These are phyloP conservation scores for Emericellopsis atlantica DNA, from an alignment of 2,329 filamentous ascomycete genomes.

Conservation along the genomic window DNA sequence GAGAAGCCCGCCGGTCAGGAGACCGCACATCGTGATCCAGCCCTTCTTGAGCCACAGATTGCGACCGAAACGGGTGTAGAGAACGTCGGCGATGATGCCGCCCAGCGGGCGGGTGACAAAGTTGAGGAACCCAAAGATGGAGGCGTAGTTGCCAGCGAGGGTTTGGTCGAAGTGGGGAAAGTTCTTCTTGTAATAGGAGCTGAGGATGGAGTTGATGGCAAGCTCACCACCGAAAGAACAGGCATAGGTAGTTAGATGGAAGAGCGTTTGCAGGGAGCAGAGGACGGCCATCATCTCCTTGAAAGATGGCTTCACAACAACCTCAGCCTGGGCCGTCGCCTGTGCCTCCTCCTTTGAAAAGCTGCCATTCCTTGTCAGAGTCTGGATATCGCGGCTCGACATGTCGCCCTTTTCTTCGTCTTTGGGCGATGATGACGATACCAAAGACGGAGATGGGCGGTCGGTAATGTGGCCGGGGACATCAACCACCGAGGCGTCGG, in stretches of 20 bases:
- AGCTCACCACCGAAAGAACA: slow-evolving; percentile 53
- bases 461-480: slow-evolving; percentile 37
- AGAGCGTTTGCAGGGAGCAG: slow-evolving; percentile 40
- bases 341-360: slow-evolving; percentile 38
- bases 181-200: slow-evolving; percentile 45
- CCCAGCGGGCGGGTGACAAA: slow-evolving; percentile 54
- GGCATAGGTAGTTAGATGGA: slow-evolving; percentile 43
- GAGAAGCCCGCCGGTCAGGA: slow-evolving; percentile 44
- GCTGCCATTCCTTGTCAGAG: slow-evolving; percentile 4
- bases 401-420: slow-evolving; percentile 2
- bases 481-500: slow-evolving; percentile 30
- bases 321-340: slow-evolving; percentile 38
- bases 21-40: slow-evolving; percentile 43
- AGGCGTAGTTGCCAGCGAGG: slow-evolving; percentile 45
- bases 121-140: slow-evolving; percentile 68
- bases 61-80: slow-evolving; percentile 27
- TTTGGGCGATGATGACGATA: too few relatives aligned
- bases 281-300: slow-evolving; percentile 30
- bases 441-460: slow-evolving; percentile 21
- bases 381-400: neutral
- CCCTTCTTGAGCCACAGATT: slow-evolving; percentile 21
- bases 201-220: slow-evolving; percentile 47
- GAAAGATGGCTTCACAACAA: slow-evolving; percentile 42
- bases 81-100: slow-evolving; percentile 39
- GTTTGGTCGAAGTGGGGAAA: slow-evolving; percentile 46